phyloP scores from a whole-genome alignment of 2,329 filamentous ascomycete genomes.

The Drechslerella stenobrocha region DNA sequence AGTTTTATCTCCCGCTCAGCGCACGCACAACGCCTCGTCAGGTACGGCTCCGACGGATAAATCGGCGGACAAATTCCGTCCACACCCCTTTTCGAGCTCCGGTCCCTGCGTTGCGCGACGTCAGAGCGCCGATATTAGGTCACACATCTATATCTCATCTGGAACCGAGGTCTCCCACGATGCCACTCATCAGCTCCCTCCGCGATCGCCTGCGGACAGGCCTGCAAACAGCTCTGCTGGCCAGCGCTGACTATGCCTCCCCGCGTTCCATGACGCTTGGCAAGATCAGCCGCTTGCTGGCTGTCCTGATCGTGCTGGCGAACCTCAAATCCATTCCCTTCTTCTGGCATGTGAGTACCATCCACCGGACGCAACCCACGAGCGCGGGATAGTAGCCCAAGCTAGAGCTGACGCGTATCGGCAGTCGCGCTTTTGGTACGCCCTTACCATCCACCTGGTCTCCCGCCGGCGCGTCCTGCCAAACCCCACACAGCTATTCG shows the following conservation, averaged over 20 bases:
- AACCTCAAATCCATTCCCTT: slow-evolving; percentile 77
- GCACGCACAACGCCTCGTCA: neutral
- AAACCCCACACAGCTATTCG: slow-evolving; percentile 70
- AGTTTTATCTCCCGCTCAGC: neutral
- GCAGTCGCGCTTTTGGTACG: slow-evolving; percentile 65
- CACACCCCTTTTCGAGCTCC: slow-evolving; percentile 23
- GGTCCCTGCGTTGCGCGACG: slow-evolving; percentile 18
- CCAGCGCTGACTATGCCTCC: slow-evolving; percentile 33
- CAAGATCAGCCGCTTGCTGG: slow-evolving; percentile 32
- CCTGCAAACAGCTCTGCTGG: slow-evolving; percentile 20
- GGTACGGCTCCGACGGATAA: neutral
- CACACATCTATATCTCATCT: no score
- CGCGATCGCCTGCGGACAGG: slow-evolving; percentile 25
- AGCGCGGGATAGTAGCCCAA: neutral
- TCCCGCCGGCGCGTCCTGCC: slow-evolving; percentile 60
- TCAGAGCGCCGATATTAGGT: no score
- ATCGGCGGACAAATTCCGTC: slow-evolving; percentile 10
- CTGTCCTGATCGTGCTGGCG: slow-evolving; percentile 62
- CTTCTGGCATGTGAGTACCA: slow-evolving; percentile 70
- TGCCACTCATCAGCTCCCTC: slow-evolving; percentile 21
- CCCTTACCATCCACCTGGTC: slow-evolving; percentile 63
- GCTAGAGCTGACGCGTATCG: neutral
- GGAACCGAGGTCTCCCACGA: no score
- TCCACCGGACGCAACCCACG: slow-evolving; percentile 16
- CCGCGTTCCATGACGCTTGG: slow-evolving; percentile 29